A percentile compares a stretch with the other conserved stretches of the same genome.
phyloP scores from a whole-genome alignment of 2,329 filamentous ascomycete species.

The Thermoascus crustaceus region DNA sequence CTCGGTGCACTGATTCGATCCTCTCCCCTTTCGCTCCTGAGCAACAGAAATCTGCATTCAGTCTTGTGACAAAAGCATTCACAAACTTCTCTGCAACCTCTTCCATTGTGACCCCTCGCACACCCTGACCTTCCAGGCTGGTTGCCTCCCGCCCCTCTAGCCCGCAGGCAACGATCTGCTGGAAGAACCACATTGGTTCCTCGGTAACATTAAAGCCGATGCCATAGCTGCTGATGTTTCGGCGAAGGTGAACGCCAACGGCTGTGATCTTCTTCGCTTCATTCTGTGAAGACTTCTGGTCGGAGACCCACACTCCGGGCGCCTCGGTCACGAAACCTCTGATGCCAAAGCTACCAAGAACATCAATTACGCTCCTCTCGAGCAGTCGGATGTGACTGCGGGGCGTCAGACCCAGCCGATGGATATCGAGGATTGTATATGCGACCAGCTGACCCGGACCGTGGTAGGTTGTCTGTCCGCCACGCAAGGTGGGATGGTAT shows the following conservation, averaged over 20 bases:
- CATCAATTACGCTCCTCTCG: conserved; percentile 64
- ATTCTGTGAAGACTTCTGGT: conserved; percentile 2
- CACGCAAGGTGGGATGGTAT: conserved; percentile 67
- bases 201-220: conserved; percentile 55
- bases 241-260: conserved; percentile 79
- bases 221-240: conserved; percentile 77
- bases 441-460: conserved; percentile 86
- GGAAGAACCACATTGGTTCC: conserved; percentile 56
- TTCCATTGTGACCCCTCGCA: conserved; percentile 25
- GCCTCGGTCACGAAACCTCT: conserved; percentile 58
- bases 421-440: conserved; percentile 86
- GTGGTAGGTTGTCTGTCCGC: conserved; percentile 90
- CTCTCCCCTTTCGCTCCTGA: conserved; percentile 21
- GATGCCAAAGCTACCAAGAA: conserved; percentile 55
- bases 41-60: conserved; percentile 29
- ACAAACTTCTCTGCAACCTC: conserved; percentile 32
- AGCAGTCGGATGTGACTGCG: conserved; percentile 70
- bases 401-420: conserved; percentile 58
- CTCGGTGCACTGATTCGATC: conserved; percentile 13
- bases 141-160: conserved; percentile 71
- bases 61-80: conserved; percentile 28
- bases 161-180: conserved; percentile 83
- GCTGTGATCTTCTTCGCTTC: conserved; percentile 67
- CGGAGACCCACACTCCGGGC: conserved; percentile 71
- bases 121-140: conserved; percentile 54